Conservation (phyloP, 2,329 filamentous ascomycete species). For the Penicillium expansum region DNA sequence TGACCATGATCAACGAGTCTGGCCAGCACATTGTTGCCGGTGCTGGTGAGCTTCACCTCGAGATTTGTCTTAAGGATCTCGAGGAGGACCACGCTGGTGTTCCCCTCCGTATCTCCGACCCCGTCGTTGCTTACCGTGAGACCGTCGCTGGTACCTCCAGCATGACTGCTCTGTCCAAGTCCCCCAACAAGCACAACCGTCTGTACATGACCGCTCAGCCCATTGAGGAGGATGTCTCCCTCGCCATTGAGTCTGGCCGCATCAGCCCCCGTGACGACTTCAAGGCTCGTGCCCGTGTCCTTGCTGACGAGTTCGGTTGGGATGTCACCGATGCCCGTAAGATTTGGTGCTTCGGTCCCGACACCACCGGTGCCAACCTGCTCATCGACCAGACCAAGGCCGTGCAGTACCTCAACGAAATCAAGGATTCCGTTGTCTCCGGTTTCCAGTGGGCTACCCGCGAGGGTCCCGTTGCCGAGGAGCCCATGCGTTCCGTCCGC, state of each 20-base stretch:
- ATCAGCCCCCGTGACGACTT: constrained; percentile 95
- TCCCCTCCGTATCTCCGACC: constrained; percentile 95
- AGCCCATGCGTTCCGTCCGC: constrained; percentile 94
- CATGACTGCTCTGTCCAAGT: constrained; percentile 98
- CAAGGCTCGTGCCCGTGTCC: constrained; percentile 93
- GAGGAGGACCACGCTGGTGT: constrained; percentile 99
- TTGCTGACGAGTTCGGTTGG: constrained; percentile 97
- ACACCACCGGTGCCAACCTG: constrained; percentile 97
- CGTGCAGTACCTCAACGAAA: constrained; percentile 99
- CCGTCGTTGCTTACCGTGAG: constrained; percentile 98
- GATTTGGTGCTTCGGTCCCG: constrained; percentile 99
- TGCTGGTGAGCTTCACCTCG: constrained; percentile 98
- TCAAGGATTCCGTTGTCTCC: constrained; percentile 99
- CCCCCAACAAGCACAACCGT: constrained; percentile 99
- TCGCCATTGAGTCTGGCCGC: constrained; percentile 88
- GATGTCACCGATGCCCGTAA: constrained; percentile 99
- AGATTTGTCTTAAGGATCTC: constrained; percentile 99
- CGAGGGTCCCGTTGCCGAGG: constrained; percentile 95
- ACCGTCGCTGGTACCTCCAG: constrained; percentile 79
- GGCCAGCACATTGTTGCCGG: constrained; percentile 99
- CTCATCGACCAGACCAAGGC: constrained; percentile 99
- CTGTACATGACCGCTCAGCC: constrained; percentile 93
- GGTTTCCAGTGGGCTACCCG: constrained; percentile 99
- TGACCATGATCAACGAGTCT: constrained; percentile 83
- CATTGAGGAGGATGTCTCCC: constrained; percentile 84